phyloP scores from a whole-genome alignment of 2,329 filamentous ascomycete species.

The Talaromyces verruculosus region DNA sequence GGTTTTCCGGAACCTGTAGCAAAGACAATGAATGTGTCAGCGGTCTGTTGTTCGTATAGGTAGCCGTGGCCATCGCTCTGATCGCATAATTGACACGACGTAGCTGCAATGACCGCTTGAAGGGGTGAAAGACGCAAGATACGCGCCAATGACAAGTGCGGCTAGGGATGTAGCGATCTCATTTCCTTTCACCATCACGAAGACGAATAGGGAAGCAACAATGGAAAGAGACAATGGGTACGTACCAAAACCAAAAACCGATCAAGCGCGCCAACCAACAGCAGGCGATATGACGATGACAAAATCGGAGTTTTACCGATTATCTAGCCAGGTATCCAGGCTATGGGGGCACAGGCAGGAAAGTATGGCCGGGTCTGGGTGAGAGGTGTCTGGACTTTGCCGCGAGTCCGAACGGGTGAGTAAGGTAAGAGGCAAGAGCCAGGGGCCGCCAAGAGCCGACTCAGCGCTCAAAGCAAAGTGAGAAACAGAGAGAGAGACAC shows the following conservation, averaged over 20 bases:
- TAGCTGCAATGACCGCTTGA: constrained; percentile 8
- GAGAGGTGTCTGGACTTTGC: constrained; percentile 14
- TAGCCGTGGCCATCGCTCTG: neutral
- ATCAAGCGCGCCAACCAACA: constrained; percentile 20
- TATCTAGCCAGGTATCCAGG: neutral
- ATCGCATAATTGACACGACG: neutral
- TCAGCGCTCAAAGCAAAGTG: neutral
- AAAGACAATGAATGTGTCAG: constrained; percentile 3
- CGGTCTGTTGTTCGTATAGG: neutral
- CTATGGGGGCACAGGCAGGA: constrained; percentile 13
- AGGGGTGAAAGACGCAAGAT: constrained; percentile 19
- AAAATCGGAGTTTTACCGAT: neutral
- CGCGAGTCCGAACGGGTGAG: constrained; percentile 11
- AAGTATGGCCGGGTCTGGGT: constrained; percentile 22
- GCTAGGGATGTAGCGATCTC: constrained; percentile 2
- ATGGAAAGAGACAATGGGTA: constrained; percentile 11
- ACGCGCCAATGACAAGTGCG: constrained; percentile 19
- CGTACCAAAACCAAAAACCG: constrained; percentile 21
- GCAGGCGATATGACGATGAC: neutral
- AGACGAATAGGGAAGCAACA: neutral
- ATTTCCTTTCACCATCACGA: neutral
- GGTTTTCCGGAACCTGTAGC: neutral
- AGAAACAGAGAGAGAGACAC: neutral
- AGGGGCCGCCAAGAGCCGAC: constrained; percentile 8
- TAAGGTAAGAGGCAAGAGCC: neutral